Conservation (phyloP, 352 stramenopile genomes). For the Peronospora belbahrii region DNA sequence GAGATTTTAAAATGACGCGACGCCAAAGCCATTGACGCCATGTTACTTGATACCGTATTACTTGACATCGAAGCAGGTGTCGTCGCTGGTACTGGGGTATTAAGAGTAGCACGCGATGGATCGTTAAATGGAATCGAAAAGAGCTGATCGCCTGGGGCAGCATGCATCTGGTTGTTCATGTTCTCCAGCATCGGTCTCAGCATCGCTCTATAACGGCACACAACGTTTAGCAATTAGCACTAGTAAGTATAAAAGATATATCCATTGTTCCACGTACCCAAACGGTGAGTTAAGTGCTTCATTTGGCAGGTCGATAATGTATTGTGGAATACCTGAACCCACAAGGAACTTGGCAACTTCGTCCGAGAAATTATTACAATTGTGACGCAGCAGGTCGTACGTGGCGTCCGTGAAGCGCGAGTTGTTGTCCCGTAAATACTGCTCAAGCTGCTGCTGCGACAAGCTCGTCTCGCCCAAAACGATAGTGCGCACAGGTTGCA, state of each 20-base stretch:
- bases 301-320: slow-evolving; percentile 87
- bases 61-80: background rate
- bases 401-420: slow-evolving; percentile 81
- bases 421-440: slow-evolving; percentile 70
- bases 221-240: background rate
- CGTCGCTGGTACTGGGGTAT: slow-evolving; percentile 1
- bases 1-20: slow-evolving; percentile 58
- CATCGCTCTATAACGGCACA: slow-evolving; percentile 43
- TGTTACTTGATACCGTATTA: background rate
- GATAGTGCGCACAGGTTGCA: slow-evolving; percentile 80
- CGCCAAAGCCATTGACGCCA: slow-evolving; percentile 8
- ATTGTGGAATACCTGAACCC: slow-evolving; percentile 78
- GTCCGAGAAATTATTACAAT: slow-evolving; percentile 97
- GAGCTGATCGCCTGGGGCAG: slow-evolving; percentile 31
- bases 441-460: slow-evolving; percentile 70
- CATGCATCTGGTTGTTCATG: slow-evolving; percentile 75
- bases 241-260: background rate
- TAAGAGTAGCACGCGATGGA: slow-evolving; percentile 23
- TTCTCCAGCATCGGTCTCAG: slow-evolving; percentile 75
- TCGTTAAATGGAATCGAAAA: slow-evolving; percentile 75
- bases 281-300: slow-evolving; percentile 86
- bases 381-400: slow-evolving; percentile 92
- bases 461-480: slow-evolving; percentile 71
- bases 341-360: slow-evolving; percentile 86
- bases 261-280: slow-evolving; percentile 40